Evolutionary conservation across 2,329 filamentous ascomycete species (phyloP), one percentile per base, ranked within the genome.

Genomic region (Neonectria hederae): DNA sequence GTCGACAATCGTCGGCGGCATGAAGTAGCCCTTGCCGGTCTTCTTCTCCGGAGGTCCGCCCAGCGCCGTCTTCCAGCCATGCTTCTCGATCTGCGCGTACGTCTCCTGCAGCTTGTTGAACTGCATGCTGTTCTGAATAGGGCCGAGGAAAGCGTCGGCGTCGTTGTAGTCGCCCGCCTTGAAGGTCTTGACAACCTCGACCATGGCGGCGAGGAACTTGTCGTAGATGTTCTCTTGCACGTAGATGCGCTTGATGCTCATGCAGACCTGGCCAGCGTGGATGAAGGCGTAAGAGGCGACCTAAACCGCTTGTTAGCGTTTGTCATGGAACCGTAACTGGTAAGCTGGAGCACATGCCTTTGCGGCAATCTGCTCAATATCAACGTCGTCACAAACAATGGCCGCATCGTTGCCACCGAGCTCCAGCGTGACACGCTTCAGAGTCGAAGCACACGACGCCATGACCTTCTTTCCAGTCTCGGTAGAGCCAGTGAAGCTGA

Each of bases 391-490:
- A 40, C 83, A 81, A 51, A 89, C 80, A 69, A 89, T 87, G 22
- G 84, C 83, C 1, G 86, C 82, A 64, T 89, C 86, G 74, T 89
- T 89, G 49, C 87, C 86, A 55, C 87, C 71, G 0, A 89, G 80
- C 76, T 90, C 88, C 8, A 90, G 81, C 1, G 85, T 87, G 9
- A 88, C 81, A 24, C 87, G 81, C 80, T 90, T 90, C 52, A 90
- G 74, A 0, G 85, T 87, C 69, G 81, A 80, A 32, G 83, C 79
- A 62, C 81, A 83, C 19, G 80, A 82, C 56, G 81, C 82, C 83
- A 88, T 86, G 68, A 90, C 83, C 75, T 82, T 85, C 80, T 89
- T 89, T 11, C 87, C 88, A 0, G 85, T 89, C 1, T 80, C 80
- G 42, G 81, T 85, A 14, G 85, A 88, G 9, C 88, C 87, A 0